phyloP scores from a whole-genome alignment of 78 protist species.

The Chrysochromulina tobinii region DNA sequence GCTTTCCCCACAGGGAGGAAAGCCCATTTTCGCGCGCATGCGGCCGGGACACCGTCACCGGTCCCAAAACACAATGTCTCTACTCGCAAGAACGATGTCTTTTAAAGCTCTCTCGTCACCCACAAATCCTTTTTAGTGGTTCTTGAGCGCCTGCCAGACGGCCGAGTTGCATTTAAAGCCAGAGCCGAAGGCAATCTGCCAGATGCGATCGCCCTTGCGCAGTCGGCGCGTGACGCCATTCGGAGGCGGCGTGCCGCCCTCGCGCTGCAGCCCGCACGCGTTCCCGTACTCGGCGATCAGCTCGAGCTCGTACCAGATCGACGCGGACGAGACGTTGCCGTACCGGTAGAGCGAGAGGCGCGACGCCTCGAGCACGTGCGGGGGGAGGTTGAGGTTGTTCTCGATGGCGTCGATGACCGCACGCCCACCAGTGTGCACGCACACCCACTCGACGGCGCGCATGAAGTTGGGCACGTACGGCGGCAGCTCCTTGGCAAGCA shows the following conservation, averaged over 20 bases:
- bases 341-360: neutral
- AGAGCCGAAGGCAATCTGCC: slow-evolving; percentile 35
- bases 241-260: neutral
- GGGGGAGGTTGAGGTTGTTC: neutral
- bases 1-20: too few species aligned
- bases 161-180: slow-evolving; percentile 44
- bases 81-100: too few species aligned
- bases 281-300: slow-evolving; percentile 1
- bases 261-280: neutral
- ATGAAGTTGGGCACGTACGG: slow-evolving; percentile 80
- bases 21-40: too few species aligned
- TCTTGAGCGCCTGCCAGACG: slow-evolving; percentile 15
- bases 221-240: neutral
- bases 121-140: neutral
- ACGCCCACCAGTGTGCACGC: slow-evolving; percentile 51
- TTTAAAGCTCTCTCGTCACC: neutral
- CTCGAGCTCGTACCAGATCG: slow-evolving; percentile 42
- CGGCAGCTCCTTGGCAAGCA: neutral
- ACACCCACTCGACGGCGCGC: neutral
- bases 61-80: too few species aligned
- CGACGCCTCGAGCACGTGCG: slow-evolving; percentile 26
- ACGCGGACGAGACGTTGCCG: slow-evolving; percentile 38
- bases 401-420: slow-evolving; percentile 38
- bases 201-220: neutral
- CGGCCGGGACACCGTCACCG: too few species aligned